A percentile compares a stretch with the other conserved stretches of the same genome.
Evolutionary conservation across 495 filamentous ascomycete genomes (phyloP).

Genomic region (Rhizodiscina lignyota): DNA sequence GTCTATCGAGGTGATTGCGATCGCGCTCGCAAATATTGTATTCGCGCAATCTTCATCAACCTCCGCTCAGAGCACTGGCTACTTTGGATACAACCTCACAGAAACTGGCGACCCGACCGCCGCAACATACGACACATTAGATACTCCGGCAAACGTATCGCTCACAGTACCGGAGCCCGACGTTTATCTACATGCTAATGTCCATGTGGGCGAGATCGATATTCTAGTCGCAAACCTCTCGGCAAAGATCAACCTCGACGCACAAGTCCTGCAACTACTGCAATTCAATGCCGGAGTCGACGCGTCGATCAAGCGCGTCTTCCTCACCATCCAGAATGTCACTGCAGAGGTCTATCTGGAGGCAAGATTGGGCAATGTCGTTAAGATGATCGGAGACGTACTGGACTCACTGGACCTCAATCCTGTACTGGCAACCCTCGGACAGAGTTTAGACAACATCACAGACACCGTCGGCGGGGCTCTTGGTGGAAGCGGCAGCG

Average conservation of each 20-base stretch:
- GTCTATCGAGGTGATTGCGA: not conserved
- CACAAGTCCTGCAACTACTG: slow-evolving; percentile 36
- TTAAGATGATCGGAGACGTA: slow-evolving; percentile 35
- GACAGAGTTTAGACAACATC: slow-evolving; percentile 28
- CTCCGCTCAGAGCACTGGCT: slow-evolving; percentile 26
- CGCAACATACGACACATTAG: slow-evolving; percentile 31
- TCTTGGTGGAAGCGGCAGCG: not conserved
- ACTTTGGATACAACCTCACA: slow-evolving; percentile 36
- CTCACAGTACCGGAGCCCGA: slow-evolving; percentile 28
- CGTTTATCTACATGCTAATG: slow-evolving; percentile 37
- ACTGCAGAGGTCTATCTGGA: slow-evolving; percentile 38
- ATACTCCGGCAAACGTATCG: slow-evolving; percentile 25
- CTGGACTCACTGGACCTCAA: slow-evolving; percentile 39
- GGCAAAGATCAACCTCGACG: slow-evolving; percentile 41
- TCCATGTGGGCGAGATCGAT: slow-evolving; percentile 33
- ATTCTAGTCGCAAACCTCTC: slow-evolving; percentile 38
- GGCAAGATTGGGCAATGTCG: slow-evolving; percentile 36
- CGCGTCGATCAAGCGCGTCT: slow-evolving; percentile 33
- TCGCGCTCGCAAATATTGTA: slow-evolving; percentile 8
- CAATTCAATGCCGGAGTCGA: slow-evolving; percentile 40
- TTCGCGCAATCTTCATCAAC: slow-evolving; percentile 9
- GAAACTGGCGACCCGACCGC: slow-evolving; percentile 30
- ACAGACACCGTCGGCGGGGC: slow-evolving; percentile 23
- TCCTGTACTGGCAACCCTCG: slow-evolving; percentile 36
- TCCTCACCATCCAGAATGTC: slow-evolving; percentile 35